Evolutionary conservation across 176 grass and related monocot species (phyloP).

Genomic region (Oryza meridionalis): DNA sequence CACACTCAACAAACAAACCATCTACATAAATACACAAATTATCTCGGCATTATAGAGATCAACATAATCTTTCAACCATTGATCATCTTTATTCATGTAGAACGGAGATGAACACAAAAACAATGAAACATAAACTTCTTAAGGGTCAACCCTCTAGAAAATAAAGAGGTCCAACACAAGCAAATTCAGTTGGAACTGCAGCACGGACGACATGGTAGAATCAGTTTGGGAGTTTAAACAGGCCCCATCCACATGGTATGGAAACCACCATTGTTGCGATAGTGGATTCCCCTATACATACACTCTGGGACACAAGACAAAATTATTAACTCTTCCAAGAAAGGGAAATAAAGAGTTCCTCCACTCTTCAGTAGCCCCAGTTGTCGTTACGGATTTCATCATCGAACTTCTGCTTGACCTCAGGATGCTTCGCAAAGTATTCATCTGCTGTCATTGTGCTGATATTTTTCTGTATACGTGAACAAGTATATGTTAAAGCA

Average conservation of each 20-base stretch:
- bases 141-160: neutral
- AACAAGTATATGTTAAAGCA: slow-evolving; percentile 17
- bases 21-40: neutral
- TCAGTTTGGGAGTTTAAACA: slow-evolving; percentile 31
- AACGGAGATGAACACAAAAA: slow-evolving; percentile 17
- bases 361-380: slow-evolving; percentile 79
- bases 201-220: slow-evolving; percentile 2
- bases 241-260: slow-evolving; percentile 36
- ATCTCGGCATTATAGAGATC: neutral
- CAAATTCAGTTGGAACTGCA: slow-evolving; percentile 27
- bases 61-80: neutral
- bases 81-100: slow-evolving; percentile 37
- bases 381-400: slow-evolving; percentile 93
- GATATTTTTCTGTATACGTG: slow-evolving; percentile 74
- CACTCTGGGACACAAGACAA: slow-evolving; percentile 14
- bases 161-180: slow-evolving; percentile 26
- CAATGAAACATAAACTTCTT: slow-evolving; percentile 10
- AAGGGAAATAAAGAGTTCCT: slow-evolving; percentile 28
- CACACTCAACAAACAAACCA: neutral
- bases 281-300: slow-evolving; percentile 34
- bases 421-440: slow-evolving; percentile 91
- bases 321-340: slow-evolving; percentile 46
- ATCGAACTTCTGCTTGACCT: slow-evolving; percentile 87
- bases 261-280: slow-evolving; percentile 33
- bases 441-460: slow-evolving; percentile 86